Percentiles rank a stretch among this genome's conserved stretches.
Evolutionary conservation across 305 asterid genomes (phyloP).

Genomic region (Salvia sclarea): DNA sequence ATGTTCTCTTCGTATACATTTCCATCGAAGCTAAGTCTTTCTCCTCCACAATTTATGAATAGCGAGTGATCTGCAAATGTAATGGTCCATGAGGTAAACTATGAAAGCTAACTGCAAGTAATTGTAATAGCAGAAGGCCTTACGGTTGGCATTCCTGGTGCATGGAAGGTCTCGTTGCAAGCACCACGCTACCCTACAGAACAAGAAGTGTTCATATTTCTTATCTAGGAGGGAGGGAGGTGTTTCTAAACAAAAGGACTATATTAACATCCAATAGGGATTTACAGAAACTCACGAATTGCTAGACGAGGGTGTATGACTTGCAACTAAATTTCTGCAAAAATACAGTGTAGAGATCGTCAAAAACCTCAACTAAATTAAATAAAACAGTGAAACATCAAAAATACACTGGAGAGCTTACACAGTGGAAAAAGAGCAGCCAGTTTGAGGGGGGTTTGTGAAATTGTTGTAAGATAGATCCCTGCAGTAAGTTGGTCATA

Average conservation of each 20-base stretch:
- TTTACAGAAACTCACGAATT: conserved; percentile 55
- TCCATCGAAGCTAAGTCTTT: conserved; percentile 40
- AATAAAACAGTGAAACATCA: not conserved
- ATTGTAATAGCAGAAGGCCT: conserved; percentile 23
- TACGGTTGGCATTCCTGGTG: conserved; percentile 48
- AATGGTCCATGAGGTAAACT: conserved; percentile 13
- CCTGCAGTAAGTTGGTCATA: conserved; percentile 49
- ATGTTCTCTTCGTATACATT: conserved; percentile 62
- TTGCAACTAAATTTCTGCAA: conserved; percentile 77
- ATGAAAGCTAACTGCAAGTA: conserved; percentile 11
- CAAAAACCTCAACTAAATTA: conserved; percentile 7
- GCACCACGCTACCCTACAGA: conserved; percentile 63
- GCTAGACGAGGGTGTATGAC: conserved; percentile 53
- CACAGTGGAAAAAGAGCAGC: conserved; percentile 54
- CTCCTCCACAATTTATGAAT: conserved; percentile 88
- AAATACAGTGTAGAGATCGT: conserved; percentile 18
- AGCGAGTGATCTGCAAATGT: conserved; percentile 56
- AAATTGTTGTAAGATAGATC: conserved; percentile 92
- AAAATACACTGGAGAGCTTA: too few species aligned
- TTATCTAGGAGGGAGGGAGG: not conserved
- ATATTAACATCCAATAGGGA: not conserved
- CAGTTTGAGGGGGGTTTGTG: conserved; percentile 36
- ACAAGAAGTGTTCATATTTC: conserved; percentile 17
- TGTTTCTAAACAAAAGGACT: conserved; percentile 5
- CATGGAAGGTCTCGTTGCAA: conserved; percentile 69